phyloP scores from a whole-genome alignment of 2,329 filamentous ascomycete species.

The Aulographum hederae region DNA sequence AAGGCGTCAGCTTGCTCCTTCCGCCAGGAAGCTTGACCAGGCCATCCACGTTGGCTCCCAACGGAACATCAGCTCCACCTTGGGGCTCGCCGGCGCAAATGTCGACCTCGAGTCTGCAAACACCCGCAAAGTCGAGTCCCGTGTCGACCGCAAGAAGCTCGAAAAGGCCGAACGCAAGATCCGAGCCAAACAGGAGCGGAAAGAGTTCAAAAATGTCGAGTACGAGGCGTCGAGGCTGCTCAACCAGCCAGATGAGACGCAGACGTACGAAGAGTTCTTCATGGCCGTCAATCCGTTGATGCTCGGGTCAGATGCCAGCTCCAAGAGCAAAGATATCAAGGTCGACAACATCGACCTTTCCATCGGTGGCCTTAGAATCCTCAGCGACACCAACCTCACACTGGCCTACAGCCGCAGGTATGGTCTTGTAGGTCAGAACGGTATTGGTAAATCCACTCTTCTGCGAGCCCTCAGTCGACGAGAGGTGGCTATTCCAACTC shows the following conservation, averaged over 20 bases:
- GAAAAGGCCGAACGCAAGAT: constrained; percentile 98
- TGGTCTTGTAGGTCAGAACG: constrained; percentile 96
- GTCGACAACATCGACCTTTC: constrained; percentile 90
- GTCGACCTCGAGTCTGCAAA: constrained; percentile 93
- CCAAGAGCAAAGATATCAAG: constrained; percentile 98
- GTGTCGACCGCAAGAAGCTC: constrained; percentile 95
- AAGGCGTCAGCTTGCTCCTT: constrained; percentile 47
- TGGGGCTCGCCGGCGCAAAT: constrained; percentile 65
- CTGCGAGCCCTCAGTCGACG: constrained; percentile 77
- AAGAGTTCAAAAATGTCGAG: constrained; percentile 93
- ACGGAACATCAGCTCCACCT: constrained; percentile 87
- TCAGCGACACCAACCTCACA: constrained; percentile 79
- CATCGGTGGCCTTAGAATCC: constrained; percentile 73
- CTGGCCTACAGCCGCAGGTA: constrained; percentile 86
- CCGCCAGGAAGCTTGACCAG: constrained; percentile 70
- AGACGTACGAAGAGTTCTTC: constrained; percentile 98
- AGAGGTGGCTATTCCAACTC: constrained; percentile 87
- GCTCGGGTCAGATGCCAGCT: constrained; percentile 46
- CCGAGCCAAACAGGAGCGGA: constrained; percentile 94
- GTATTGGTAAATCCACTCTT: constrained; percentile 76
- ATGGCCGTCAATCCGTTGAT: constrained; percentile 98
- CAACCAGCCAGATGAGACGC: constrained; percentile 60
- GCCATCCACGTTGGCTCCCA: constrained; percentile 88
- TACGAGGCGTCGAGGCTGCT: constrained; percentile 89
- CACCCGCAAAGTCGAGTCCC: constrained; percentile 83